These are phyloP conservation scores for Albugo candida DNA, from an alignment of 352 stramenopile species.

Conservation along the genomic window DNA sequence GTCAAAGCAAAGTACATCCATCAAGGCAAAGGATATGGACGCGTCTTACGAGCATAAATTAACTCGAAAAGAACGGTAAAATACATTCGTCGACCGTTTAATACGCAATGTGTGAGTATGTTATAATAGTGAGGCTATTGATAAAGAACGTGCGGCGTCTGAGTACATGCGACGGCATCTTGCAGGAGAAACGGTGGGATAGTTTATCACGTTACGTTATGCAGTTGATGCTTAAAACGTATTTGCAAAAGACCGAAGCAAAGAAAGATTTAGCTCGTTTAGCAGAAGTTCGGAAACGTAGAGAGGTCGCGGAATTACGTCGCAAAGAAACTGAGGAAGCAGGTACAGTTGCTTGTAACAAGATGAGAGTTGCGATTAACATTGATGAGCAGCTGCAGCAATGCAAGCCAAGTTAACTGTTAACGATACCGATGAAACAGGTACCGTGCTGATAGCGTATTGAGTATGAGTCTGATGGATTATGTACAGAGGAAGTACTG, in stretches of 20 bases:
- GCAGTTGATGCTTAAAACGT: background rate
- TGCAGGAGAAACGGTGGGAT: constrained; percentile 47
- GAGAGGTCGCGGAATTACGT: constrained; percentile 59
- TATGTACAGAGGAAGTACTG: constrained; percentile 37
- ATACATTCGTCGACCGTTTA: background rate
- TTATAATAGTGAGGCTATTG: constrained; percentile 37
- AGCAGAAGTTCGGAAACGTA: constrained; percentile 53
- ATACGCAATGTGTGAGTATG: background rate
- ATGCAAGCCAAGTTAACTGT: background rate
- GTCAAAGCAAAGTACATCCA: constrained; percentile 52
- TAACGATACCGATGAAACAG: no score
- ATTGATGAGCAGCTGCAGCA: background rate
- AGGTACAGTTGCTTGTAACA: constrained; percentile 26
- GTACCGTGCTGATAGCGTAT: no score
- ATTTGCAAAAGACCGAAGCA: constrained; percentile 29
- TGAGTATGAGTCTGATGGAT: no score
- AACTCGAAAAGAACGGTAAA: constrained; percentile 53
- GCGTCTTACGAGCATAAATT: constrained; percentile 42
- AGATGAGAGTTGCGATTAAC: constrained; percentile 31
- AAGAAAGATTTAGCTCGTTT: constrained; percentile 74
- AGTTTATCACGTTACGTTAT: background rate
- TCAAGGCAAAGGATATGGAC: constrained; percentile 76
- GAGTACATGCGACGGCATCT: constrained; percentile 74
- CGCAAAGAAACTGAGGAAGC: constrained; percentile 56
- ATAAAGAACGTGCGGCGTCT: constrained; percentile 54